A percentile compares a stretch with the other conserved stretches of the same genome.
Conservation (phyloP, 768 basidiomycete species). For the Nidularia sp. region DNA sequence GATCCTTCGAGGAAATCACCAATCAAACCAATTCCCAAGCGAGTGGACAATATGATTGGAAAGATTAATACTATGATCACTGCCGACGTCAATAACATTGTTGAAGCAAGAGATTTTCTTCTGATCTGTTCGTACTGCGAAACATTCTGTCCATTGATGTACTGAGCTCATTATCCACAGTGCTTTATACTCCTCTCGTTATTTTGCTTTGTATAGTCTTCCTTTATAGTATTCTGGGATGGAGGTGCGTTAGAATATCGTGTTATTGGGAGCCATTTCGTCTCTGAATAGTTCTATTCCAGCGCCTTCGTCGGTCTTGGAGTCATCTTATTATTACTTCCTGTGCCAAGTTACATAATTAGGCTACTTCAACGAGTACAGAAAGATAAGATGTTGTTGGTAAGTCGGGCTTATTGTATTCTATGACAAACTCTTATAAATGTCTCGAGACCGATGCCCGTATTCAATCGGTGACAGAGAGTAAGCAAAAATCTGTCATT, state of each 20-base stretch:
- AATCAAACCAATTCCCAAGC: neutral
- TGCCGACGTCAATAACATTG: conserved; percentile 42
- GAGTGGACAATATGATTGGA: conserved; percentile 49
- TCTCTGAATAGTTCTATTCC: neutral
- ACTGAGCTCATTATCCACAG: conserved; percentile 3
- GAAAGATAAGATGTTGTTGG: neutral
- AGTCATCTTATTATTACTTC: conserved; percentile 40
- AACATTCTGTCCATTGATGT: neutral
- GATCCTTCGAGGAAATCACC: too few species aligned
- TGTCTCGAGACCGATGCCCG: conserved; percentile 46
- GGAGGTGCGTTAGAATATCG: conserved; percentile 25
- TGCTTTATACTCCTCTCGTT: conserved; percentile 38
- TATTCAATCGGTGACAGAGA: conserved; percentile 59
- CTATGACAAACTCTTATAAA: neutral
- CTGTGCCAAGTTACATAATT: neutral
- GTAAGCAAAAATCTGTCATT: conserved; percentile 17
- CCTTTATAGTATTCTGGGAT: conserved; percentile 40
- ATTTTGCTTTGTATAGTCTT: conserved; percentile 35
- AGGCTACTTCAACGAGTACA: neutral
- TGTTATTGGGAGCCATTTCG: neutral
- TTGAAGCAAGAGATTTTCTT: conserved; percentile 15
- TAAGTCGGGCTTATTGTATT: neutral
- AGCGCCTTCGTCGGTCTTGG: conserved; percentile 55
- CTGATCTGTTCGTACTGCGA: conserved; percentile 5
- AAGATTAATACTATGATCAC: conserved; percentile 73